Evolutionary conservation across 495 filamentous ascomycete genomes (phyloP), one percentile per base, ranked within the genome.

Genomic region (Jackrogersella minutella): DNA sequence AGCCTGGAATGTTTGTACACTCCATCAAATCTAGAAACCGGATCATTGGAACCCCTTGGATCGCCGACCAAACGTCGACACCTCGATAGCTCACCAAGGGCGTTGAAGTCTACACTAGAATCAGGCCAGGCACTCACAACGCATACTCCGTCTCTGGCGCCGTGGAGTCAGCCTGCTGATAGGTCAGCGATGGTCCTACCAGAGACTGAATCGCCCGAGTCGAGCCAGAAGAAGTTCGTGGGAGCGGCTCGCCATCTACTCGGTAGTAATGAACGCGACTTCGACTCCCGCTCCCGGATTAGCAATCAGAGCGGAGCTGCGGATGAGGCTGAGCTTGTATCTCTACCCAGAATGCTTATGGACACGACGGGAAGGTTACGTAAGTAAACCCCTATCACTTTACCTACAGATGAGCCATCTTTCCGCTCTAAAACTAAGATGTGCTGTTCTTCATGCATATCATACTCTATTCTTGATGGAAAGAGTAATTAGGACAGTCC

Each of bases 271-370:
- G 69, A 74, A 46, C 78, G 78, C 47, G 82, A 84, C 51, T 81
- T 81, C 5, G 82, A 84, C 58, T 80, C 78, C 8, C 81, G 81
- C 58, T 85, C 86, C 56, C 84, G 84, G 75, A 72, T 78, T 17
- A 78, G 74, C 56, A 80, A 74, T 49, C 68, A 69, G 36, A 83
- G 80, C 46, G 82, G 77, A 4, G 71, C 76, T 26, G 83, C 85
- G 41, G 87, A 88, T 54, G 86, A 87, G 63, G 80, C 84, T n/a
- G 81, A 80, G 22, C 78, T 86, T 30, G 82, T 86, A 68, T 80
- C 81, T 58, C 76, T 83, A 60, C 79, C 82, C 9, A 76, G 87
- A 60, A 85, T 88, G 85, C 75, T 89, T 49, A 80, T 84, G 64
- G 86, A 88, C 66, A 79, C 78, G 26, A 86, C 80, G 0, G 83